A percentile compares a stretch with the other conserved stretches of the same genome.
These are phyloP conservation scores for Candida tammaniensis DNA, from an alignment of 805 yeast species.

Conservation along the genomic window DNA sequence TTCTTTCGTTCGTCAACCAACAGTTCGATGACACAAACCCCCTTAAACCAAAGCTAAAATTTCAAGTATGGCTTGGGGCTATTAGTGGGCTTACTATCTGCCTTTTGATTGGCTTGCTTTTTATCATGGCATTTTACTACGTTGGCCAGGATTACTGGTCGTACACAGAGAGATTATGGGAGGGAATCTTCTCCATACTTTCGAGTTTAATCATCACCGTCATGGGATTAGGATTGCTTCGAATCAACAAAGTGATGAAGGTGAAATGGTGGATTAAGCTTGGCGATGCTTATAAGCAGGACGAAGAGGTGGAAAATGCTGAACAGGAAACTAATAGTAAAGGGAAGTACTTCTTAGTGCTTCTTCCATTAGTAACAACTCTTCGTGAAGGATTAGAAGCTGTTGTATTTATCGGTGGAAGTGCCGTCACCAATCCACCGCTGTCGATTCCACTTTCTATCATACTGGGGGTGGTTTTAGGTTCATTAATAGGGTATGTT, in stretches of 20 bases:
- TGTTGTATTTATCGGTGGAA: conserved; percentile 87
- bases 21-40: conserved; percentile 14
- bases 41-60: conserved; percentile 32
- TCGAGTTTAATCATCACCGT: conserved; percentile 77
- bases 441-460: conserved; percentile 56
- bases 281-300: conserved; percentile 35
- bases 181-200: conserved; percentile 74
- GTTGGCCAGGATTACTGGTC: conserved; percentile 87
- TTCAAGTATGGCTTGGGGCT: conserved; percentile 86
- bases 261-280: conserved; percentile 67
- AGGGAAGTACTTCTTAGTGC: conserved; percentile 27
- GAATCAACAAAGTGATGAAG: conserved; percentile 73
- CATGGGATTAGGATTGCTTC: conserved; percentile 81
- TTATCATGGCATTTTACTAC: conserved; percentile 67
- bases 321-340: conserved; percentile 5
- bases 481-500: conserved; percentile 48
- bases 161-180: conserved; percentile 84
- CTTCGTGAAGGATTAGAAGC: conserved; percentile 90
- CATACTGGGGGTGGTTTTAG: conserved; percentile 54
- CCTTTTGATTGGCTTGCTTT: conserved; percentile 66
- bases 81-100: conserved; percentile 67
- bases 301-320: conserved; percentile 1
- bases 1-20: conserved; percentile 72
- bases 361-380: conserved; percentile 48
- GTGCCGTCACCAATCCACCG: conserved; percentile 41